phyloP scores from a whole-genome alignment of 192 early-diverging fungal species.

The Pilobolus umbonatus region DNA sequence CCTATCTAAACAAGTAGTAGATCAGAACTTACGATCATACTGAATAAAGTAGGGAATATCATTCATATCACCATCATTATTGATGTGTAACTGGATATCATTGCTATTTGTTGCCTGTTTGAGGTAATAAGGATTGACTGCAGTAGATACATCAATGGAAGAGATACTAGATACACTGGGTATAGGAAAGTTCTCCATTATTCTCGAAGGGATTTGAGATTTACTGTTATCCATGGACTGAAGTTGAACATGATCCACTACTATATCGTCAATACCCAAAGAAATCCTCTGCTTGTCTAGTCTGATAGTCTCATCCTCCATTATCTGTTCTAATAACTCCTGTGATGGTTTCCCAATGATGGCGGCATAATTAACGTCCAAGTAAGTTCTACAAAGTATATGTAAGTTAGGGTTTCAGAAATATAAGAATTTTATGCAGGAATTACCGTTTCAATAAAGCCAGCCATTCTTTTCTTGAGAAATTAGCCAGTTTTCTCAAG shows the following conservation, averaged over 20 bases:
- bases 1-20: no score
- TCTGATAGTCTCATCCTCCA: slow-evolving; percentile 42
- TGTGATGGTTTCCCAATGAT: slow-evolving; percentile 51
- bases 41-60: slow-evolving; percentile 47
- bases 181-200: slow-evolving; percentile 50
- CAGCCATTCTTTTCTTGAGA: slow-evolving; percentile 43
- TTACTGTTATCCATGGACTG: slow-evolving; percentile 46
- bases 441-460: slow-evolving; percentile 43
- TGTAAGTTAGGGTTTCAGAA: not conserved
- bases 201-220: slow-evolving; percentile 44
- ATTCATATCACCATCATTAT: slow-evolving; percentile 31
- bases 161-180: slow-evolving; percentile 45
- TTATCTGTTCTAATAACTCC: slow-evolving; percentile 34
- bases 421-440: not conserved
- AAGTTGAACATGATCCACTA: no score
- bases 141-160: slow-evolving; percentile 42
- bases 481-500: slow-evolving; percentile 35
- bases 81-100: slow-evolving; percentile 35
- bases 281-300: slow-evolving; percentile 35
- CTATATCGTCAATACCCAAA: no score
- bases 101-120: slow-evolving; percentile 2
- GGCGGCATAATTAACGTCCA: slow-evolving; percentile 35
- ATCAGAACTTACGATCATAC: slow-evolving; percentile 41
- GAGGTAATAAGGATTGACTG: slow-evolving; percentile 29
- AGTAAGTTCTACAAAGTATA: slow-evolving; percentile 33